Conservation (phyloP, 2,329 filamentous ascomycete species). For the Monilinia laxa region DNA sequence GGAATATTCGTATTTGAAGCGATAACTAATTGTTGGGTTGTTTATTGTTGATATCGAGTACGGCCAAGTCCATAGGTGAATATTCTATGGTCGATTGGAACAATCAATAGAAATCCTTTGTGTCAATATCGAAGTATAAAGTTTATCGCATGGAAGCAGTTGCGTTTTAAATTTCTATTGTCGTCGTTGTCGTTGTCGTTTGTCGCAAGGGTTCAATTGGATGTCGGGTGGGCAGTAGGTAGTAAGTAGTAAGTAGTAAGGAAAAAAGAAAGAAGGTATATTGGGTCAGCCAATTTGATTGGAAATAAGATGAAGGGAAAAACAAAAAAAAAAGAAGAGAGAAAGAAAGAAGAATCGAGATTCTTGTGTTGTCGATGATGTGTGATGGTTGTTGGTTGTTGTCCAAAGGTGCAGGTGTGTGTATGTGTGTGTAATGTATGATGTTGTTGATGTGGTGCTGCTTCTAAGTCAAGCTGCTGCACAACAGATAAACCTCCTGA, state of each 20-base stretch:
- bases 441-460: not conserved
- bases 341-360: not conserved
- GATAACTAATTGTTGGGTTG: not conserved
- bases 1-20: slow-evolving; percentile 1
- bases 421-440: not conserved
- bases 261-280: slow-evolving; percentile 6
- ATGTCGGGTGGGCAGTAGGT: too few species aligned
- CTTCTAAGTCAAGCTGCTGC: not conserved
- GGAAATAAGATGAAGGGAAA: not conserved
- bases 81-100: not conserved
- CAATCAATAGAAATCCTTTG: too few species aligned
- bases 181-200: slow-evolving; percentile 9
- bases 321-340: not conserved
- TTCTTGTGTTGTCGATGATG: not conserved
- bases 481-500: not conserved
- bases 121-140: not conserved
- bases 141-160: not conserved
- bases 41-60: slow-evolving; percentile 6
- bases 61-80: slow-evolving; percentile 1
- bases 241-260: too few species aligned
- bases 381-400: not conserved
- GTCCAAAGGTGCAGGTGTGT: not conserved
- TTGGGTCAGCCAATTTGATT: not conserved
- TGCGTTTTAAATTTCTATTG: slow-evolving; percentile 9
- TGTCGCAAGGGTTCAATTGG: not conserved